Percentiles rank a stretch among this genome's conserved stretches.
phyloP scores from a whole-genome alignment of 306 rosid genomes.

The Morella rubra region DNA sequence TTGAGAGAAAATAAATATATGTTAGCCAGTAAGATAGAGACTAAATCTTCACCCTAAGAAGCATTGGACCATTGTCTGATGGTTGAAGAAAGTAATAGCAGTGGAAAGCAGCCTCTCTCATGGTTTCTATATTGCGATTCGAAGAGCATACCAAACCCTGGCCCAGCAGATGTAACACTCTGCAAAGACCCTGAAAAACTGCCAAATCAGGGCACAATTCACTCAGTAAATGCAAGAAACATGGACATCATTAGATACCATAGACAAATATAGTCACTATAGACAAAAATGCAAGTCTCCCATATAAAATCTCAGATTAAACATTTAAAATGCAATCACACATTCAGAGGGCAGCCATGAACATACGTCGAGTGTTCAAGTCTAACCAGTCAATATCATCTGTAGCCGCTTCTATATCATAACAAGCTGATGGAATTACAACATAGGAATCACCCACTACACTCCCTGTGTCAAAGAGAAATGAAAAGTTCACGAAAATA shows the following conservation, averaged over 20 bases:
- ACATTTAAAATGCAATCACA: conserved; percentile 16
- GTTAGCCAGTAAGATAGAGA: conserved; percentile 7
- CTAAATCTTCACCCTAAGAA: conserved; percentile 49
- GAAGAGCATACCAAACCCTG: conserved; percentile 37
- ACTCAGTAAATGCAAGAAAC: conserved; percentile 20
- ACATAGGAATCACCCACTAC: conserved; percentile 64
- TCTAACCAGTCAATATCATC: conserved; percentile 53
- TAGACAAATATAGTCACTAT: conserved; percentile 13
- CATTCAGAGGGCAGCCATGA: conserved; percentile 26
- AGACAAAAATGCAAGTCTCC: conserved; percentile 5
- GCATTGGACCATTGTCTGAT: conserved; percentile 68
- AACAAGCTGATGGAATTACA: conserved; percentile 47
- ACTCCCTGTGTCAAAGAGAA: conserved; percentile 50
- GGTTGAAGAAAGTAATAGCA: conserved; percentile 73
- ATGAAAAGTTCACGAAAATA: conserved; percentile 12
- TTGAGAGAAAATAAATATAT: not conserved
- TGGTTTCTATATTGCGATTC: conserved; percentile 48
- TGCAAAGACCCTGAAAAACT: conserved; percentile 35
- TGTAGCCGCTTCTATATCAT: conserved; percentile 46
- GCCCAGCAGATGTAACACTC: conserved; percentile 28
- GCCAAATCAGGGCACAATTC: conserved; percentile 18
- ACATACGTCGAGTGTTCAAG: conserved; percentile 60
- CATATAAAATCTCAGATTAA: not conserved
- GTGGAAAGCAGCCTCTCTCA: conserved; percentile 54
- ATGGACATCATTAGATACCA: conserved; percentile 22